Evolutionary conservation across 371 early-diverging fungal genomes (phyloP).

Genomic region (Actinomortierella wolfii): DNA sequence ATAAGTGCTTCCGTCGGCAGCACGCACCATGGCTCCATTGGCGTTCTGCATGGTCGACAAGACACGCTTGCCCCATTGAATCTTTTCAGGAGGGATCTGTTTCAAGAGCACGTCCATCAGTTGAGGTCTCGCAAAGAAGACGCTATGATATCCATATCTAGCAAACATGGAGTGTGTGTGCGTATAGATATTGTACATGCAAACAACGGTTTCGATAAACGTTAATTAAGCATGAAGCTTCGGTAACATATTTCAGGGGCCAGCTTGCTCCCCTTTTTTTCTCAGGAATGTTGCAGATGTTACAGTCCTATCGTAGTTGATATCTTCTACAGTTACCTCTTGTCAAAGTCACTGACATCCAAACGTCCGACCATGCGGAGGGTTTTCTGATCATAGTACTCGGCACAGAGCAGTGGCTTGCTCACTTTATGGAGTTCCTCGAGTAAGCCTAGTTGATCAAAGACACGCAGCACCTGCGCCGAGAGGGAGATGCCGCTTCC

Average conservation of each 20-base stretch:
- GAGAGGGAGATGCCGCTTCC: conserved; percentile 36
- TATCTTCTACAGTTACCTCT: too few relatives aligned
- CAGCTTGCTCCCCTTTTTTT: too few relatives aligned
- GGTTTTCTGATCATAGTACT: conserved; percentile 19
- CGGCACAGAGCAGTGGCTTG: conserved; percentile 20
- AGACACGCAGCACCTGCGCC: conserved; percentile 29
- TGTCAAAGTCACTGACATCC: not conserved
- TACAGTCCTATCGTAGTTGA: too few relatives aligned
- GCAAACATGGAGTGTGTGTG: too few relatives aligned
- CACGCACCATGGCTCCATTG: conserved; percentile 10
- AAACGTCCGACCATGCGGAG: conserved; percentile 17
- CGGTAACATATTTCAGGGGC: too few relatives aligned
- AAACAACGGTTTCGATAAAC: not conserved
- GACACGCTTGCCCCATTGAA: conserved; percentile 10
- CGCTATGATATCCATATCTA: conserved; percentile 34
- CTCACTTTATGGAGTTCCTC: conserved; percentile 18
- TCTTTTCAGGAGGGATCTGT: conserved; percentile 2
- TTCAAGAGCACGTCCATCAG: conserved; percentile 7
- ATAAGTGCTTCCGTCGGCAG: conserved; percentile 21
- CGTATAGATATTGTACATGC: not conserved
- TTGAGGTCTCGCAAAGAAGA: conserved; percentile 22
- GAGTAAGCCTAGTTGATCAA: conserved; percentile 30
- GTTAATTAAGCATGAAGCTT: not conserved
- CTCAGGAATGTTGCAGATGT: too few relatives aligned
- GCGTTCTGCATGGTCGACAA: conserved; percentile 1